A percentile compares a stretch with the other conserved stretches of the same genome.
phyloP scores from a whole-genome alignment of 306 rosid species.

The Fragaria nilgerrensis region DNA sequence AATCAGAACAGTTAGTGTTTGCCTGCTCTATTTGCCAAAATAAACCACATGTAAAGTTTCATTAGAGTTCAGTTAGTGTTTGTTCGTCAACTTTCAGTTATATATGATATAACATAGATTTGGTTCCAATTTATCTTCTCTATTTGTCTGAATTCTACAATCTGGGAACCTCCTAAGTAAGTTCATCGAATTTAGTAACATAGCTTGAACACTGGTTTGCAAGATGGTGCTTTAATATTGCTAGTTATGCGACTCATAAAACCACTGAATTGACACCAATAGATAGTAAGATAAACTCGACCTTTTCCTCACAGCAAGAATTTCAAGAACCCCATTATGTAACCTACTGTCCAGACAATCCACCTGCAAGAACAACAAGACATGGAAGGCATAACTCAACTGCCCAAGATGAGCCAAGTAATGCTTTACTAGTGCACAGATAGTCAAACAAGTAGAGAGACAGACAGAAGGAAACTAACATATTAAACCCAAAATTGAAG shows the following conservation, averaged over 20 bases:
- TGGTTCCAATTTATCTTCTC: not conserved
- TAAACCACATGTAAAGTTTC: not conserved
- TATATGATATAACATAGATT: not conserved
- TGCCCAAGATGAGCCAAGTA: not conserved
- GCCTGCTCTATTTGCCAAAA: too few species aligned
- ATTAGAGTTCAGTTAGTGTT: not conserved
- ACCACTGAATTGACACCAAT: not conserved
- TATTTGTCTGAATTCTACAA: not conserved
- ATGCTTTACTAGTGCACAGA: not conserved
- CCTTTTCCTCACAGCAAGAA: not conserved
- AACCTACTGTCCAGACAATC: not conserved
- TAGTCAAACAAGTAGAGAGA: not conserved
- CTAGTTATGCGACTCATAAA: not conserved
- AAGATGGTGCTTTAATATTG: not conserved
- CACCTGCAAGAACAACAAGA: not conserved
- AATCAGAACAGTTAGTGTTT: not conserved
- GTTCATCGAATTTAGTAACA: not conserved
- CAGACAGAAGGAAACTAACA: not conserved
- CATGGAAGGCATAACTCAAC: not conserved
- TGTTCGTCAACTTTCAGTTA: not conserved
- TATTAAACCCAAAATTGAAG: constrained; percentile 5
- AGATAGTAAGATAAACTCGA: not conserved
- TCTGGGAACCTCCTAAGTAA: not conserved
- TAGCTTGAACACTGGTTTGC: not conserved
- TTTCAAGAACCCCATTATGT: not conserved